Percentiles rank a stretch among this genome's conserved stretches.
Conservation (phyloP, 2,329 filamentous ascomycete genomes). For the Epichloe aotearoae region DNA sequence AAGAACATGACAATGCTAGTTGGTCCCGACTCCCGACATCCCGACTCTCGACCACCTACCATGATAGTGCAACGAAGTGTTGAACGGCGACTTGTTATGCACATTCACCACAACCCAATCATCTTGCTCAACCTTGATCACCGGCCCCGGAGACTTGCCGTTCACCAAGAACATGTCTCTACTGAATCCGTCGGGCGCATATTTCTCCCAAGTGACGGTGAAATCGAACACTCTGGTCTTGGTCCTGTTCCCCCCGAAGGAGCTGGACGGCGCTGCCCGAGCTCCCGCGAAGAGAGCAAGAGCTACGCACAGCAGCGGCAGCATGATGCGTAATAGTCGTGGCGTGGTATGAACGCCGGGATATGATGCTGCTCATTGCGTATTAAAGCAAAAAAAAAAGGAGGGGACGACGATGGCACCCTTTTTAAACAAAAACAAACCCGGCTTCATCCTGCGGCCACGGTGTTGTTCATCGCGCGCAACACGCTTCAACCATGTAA, state of each 20-base stretch:
- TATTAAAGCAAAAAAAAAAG: too few relatives aligned
- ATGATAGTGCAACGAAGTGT: conserved; percentile 37
- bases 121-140: conserved; percentile 25
- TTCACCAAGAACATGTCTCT: conserved; percentile 40
- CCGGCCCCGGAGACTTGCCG: conserved; percentile 47
- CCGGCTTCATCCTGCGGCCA: too few relatives aligned
- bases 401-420: too few relatives aligned
- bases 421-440: too few relatives aligned
- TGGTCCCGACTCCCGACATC: too few relatives aligned
- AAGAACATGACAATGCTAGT: too few relatives aligned
- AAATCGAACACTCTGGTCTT: conserved; percentile 13
- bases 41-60: conserved; percentile 17
- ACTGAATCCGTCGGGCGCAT: conserved; percentile 30
- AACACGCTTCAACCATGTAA: neutral
- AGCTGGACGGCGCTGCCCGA: neutral
- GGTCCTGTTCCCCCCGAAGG: neutral
- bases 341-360: neutral
- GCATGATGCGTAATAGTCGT: neutral
- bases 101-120: conserved; percentile 28
- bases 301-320: neutral
- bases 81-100: conserved; percentile 31
- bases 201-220: conserved; percentile 22
- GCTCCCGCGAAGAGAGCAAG: neutral
- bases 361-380: too few relatives aligned
- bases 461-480: neutral